These are phyloP conservation scores for Tremella yokohamensis DNA, from an alignment of 768 basidiomycete species.

Conservation along the genomic window DNA sequence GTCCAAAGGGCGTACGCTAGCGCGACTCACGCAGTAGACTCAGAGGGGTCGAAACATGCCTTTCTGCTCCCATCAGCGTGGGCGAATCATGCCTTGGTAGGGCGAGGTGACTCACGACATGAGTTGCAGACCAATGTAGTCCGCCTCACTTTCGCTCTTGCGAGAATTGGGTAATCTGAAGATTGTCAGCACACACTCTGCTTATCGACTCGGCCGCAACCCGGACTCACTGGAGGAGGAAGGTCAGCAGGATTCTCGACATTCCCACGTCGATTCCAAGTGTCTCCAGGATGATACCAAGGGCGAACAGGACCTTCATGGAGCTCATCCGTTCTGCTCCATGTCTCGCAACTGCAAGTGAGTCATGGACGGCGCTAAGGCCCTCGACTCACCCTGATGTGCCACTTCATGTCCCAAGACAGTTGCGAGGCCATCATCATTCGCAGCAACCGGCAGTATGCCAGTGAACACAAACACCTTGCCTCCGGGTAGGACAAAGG, in stretches of 20 bases:
- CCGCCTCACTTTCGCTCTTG: slow-evolving; percentile 79
- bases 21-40: slow-evolving; percentile 66
- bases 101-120: slow-evolving; percentile 56
- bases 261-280: slow-evolving; percentile 62
- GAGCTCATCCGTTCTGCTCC: slow-evolving; percentile 52
- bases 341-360: slow-evolving; percentile 50
- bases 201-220: slow-evolving; percentile 5
- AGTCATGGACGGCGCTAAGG: slow-evolving; percentile 4
- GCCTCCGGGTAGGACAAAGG: slow-evolving; percentile 68
- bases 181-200: slow-evolving; percentile 8
- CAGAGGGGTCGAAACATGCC: slow-evolving; percentile 82
- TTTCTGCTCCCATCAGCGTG: slow-evolving; percentile 35
- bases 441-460: slow-evolving; percentile 69
- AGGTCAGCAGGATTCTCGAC: slow-evolving; percentile 55
- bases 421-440: slow-evolving; percentile 77
- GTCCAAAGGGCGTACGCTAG: too few relatives aligned
- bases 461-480: slow-evolving; percentile 85
- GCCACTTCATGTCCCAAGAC: slow-evolving; percentile 84
- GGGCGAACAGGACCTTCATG: slow-evolving; percentile 51
- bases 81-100: not conserved
- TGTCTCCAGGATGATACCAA: slow-evolving; percentile 53
- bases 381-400: slow-evolving; percentile 57
- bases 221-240: slow-evolving; percentile 55
- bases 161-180: slow-evolving; percentile 74
- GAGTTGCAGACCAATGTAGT: slow-evolving; percentile 75